Conservation (phyloP, 768 basidiomycete species). For the Tricholomella constricta region DNA sequence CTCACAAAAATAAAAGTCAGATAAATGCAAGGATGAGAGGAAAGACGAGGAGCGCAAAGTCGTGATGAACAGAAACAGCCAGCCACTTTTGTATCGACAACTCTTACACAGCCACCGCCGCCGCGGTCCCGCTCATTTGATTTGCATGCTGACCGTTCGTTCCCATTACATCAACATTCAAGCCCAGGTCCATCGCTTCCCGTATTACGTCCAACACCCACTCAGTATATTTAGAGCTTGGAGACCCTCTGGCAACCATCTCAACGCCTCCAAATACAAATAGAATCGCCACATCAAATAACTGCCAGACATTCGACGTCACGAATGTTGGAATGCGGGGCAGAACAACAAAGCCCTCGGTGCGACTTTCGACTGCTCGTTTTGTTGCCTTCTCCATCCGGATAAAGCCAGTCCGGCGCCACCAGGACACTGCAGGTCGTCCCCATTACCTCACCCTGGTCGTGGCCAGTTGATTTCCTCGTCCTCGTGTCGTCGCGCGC, state of each 20-base stretch:
- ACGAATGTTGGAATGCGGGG: constrained; percentile 12
- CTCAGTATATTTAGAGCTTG: no score
- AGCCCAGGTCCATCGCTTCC: no score
- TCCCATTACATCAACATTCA: constrained; percentile 13
- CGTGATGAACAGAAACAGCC: constrained; percentile 14
- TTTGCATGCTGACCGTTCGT: neutral
- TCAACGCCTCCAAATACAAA: constrained; percentile 6
- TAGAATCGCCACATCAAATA: constrained; percentile 8
- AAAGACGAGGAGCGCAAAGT: constrained; percentile 16
- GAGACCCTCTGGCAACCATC: constrained; percentile 1
- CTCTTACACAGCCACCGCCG: constrained; percentile 23
- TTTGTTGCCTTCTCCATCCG: constrained; percentile 4
- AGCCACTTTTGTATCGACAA: constrained; percentile 16
- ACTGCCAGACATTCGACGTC: constrained; percentile 8
- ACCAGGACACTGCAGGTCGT: neutral
- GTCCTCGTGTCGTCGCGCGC: constrained; percentile 52
- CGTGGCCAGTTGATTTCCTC: constrained; percentile 73
- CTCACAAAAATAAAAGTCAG: constrained; percentile 20
- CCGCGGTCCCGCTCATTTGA: constrained; percentile 11
- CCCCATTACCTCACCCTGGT: constrained; percentile 43
- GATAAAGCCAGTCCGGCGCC: neutral
- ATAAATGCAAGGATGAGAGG: constrained; percentile 17
- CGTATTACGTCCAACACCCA: no score
- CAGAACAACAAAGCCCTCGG: constrained; percentile 13
- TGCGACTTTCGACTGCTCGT: constrained; percentile 10